Base-by-base conservation (phyloP, 306 rosid genomes). In the Ceratonia siliqua region DNA sequence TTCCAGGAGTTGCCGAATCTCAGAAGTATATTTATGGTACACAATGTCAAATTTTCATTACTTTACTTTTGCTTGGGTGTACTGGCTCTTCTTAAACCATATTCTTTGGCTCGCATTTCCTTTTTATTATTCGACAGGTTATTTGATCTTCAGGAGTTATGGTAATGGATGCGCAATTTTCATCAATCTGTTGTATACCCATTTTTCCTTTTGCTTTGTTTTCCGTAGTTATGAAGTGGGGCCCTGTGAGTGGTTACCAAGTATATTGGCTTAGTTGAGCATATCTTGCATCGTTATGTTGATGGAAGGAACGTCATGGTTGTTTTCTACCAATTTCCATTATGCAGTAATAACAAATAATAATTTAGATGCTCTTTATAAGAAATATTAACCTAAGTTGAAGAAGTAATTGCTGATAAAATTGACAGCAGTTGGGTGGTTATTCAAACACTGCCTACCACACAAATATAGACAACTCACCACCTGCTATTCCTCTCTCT, bases 21-120 rank as follows among this genome's bases (percentile, higher is more conserved):
- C 85, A 81, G 72, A 86, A 84, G 52, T 68, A 68, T 65, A 65
- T 68, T 70, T 58, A 25, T 36, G 91, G 96, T 90, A 90, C 52
- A 36, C 17, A 67, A 33, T 53, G 63, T 41, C 8, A 69, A 39
- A 58, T 48, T 54, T 67, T 55, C 72, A 46, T 41, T 50, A 14
- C 57, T 65, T 45, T 48, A 20, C 62, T 50, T 78, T 28, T 81
- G 22, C 63, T 73, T 59, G 64, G 54, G 35, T 28, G 30, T 54
- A 22, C 12, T 41, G 41, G 22, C 50, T 43, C 45, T 13, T 70
- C 45, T 53, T 67, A 4, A 66, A 76, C 21, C 32, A 14, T 42
- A 64, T 52, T 48, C 12, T 32, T 73, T 48, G 59, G 39, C 56
- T 75, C 43, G 17, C 48, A 15, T 45, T 59, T 35, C 20, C 33